Conservation (phyloP, 108 stramenopile species). For the Nannochloropsis oceanica region DNA sequence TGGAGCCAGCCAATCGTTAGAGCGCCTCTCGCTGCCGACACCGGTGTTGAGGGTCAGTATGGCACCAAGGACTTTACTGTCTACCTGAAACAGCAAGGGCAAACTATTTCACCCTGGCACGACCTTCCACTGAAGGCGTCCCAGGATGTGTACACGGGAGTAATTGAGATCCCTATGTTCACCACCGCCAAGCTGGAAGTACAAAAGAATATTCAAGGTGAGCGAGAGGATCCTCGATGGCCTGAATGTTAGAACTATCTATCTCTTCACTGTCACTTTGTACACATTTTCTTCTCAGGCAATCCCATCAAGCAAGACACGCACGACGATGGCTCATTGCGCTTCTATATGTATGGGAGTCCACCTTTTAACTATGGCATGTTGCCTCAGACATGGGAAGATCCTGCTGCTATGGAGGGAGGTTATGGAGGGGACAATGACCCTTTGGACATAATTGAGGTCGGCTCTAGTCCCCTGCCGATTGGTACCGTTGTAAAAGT, state of each 20-base stretch:
- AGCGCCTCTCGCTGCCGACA: slow-evolving; percentile 41
- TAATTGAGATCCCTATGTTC: slow-evolving; percentile 87
- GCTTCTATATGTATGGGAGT: slow-evolving; percentile 90
- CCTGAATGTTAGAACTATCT: background rate
- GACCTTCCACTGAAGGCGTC: slow-evolving; percentile 62
- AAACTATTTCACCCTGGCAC: slow-evolving; percentile 57
- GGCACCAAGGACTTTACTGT: slow-evolving; percentile 55
- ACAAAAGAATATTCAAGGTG: slow-evolving; percentile 45
- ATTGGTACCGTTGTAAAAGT: slow-evolving; percentile 81
- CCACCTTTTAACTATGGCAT: slow-evolving; percentile 96
- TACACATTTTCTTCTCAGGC: background rate
- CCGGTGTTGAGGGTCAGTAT: slow-evolving; percentile 46
- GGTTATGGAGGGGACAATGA: slow-evolving; percentile 94
- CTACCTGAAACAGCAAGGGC: slow-evolving; percentile 40
- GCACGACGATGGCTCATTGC: slow-evolving; percentile 75
- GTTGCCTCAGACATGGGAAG: slow-evolving; percentile 96
- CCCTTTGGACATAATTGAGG: slow-evolving; percentile 90
- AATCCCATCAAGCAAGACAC: slow-evolving; percentile 57
- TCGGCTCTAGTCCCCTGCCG: slow-evolving; percentile 56
- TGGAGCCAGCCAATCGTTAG: slow-evolving; percentile 65
- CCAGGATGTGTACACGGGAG: slow-evolving; percentile 53
- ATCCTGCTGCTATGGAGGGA: slow-evolving; percentile 54
- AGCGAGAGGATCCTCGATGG: background rate
- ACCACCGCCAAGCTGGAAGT: slow-evolving; percentile 96
- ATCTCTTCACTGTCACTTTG: background rate